phyloP scores from a whole-genome alignment of 1,139 yeast genomes.

The Diutina neorugosa region DNA sequence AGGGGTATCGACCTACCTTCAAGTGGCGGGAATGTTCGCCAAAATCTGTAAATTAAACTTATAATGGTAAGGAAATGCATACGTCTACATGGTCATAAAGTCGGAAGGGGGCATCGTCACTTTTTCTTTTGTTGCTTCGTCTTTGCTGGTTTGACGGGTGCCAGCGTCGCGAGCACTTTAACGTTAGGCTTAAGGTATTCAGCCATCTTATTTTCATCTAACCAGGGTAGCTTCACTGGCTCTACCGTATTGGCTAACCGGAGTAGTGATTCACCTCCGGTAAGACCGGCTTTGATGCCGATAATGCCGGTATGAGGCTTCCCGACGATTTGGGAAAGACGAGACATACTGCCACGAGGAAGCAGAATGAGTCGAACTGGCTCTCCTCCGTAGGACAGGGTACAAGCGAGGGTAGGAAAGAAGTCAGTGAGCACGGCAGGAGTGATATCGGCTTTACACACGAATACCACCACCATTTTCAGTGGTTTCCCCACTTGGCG shows the following conservation, averaged over 20 bases:
- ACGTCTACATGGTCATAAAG: neutral
- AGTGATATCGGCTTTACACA: conserved; percentile 40
- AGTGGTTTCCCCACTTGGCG: conserved; percentile 24
- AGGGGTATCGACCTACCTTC: conserved; percentile 83
- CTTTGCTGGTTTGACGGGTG: conserved; percentile 5
- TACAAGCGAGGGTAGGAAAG: conserved; percentile 38
- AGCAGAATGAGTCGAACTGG: conserved; percentile 40
- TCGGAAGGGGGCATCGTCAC: neutral
- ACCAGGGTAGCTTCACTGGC: conserved; percentile 36
- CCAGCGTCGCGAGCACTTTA: conserved; percentile 7
- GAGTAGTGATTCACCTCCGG: conserved; percentile 18
- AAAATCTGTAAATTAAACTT: conserved; percentile 23
- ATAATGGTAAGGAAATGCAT: neutral
- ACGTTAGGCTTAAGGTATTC: conserved; percentile 8
- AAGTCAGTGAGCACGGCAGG: conserved; percentile 37
- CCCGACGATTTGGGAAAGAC: conserved; percentile 22
- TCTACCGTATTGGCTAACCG: conserved; percentile 21
- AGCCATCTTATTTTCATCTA: conserved; percentile 10
- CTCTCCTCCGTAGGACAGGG: conserved; percentile 24
- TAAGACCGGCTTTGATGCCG: conserved; percentile 15
- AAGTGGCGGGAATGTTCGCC: conserved; percentile 73
- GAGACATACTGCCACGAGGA: conserved; percentile 33
- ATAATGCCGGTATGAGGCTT: conserved; percentile 17
- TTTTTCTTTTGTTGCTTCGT: neutral
- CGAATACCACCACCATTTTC: conserved; percentile 23